Evolutionary conservation across 2,329 filamentous ascomycete species (phyloP).

Genomic region (Pseudogymnoascus sp.): DNA sequence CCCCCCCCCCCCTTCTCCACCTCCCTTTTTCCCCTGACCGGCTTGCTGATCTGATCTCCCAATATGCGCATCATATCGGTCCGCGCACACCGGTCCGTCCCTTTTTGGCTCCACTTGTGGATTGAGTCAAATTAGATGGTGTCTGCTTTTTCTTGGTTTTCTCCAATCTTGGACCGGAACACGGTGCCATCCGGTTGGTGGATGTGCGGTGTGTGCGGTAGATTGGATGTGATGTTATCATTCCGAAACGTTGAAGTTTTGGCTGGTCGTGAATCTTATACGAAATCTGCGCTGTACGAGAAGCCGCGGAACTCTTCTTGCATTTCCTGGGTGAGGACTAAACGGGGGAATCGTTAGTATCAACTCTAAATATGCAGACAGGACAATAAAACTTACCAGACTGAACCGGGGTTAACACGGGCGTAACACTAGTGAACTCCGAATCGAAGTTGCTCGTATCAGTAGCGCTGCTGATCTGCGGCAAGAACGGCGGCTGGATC

Average conservation of each 20-base stretch:
- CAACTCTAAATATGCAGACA: conserved; percentile 13
- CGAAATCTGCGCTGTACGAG: conserved; percentile 58
- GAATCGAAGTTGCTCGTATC: conserved; percentile 99
- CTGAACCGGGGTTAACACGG: conserved; percentile 92
- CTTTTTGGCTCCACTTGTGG: neutral
- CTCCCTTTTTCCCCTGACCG: neutral
- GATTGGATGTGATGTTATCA: neutral
- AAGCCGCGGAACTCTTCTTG: conserved; percentile 99
- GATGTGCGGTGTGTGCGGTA: neutral
- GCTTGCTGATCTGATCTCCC: neutral
- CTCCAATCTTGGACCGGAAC: neutral
- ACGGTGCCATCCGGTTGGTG: neutral
- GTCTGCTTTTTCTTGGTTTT: neutral
- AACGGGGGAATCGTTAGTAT: conserved; percentile 21
- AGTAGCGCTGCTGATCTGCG: conserved; percentile 81
- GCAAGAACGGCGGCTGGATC: conserved; percentile 80
- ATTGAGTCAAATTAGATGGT: neutral
- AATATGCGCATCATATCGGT: neutral
- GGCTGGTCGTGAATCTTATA: conserved; percentile 22
- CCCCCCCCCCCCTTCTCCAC: neutral
- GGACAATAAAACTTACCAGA: conserved; percentile 63
- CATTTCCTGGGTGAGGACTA: conserved; percentile 95
- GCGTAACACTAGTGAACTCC: conserved; percentile 97
- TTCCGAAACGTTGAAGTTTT: neutral
- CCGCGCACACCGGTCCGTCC: neutral